Base-by-base conservation (phyloP, 1,284 basidiomycete species). In the Austropuccinia psidii region DNA sequence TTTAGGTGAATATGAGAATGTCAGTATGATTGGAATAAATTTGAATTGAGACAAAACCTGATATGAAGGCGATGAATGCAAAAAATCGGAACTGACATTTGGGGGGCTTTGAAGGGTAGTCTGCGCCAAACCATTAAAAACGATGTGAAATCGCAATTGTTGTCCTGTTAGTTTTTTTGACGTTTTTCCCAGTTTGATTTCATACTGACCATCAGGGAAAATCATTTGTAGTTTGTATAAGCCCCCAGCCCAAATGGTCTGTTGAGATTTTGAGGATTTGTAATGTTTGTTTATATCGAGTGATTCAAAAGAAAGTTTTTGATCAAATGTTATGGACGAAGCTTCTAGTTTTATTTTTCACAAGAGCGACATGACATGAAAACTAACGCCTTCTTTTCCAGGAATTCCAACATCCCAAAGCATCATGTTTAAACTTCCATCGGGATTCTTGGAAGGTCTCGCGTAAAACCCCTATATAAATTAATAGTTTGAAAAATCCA, bases 221-320 rank as follows among this genome's bases (percentile, higher is more conserved):
- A 85, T 88, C 91, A 98, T 94, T 47, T 86, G 84, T 62, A 98
- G 86, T 81, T 96, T 96, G 84, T 90, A 99, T 33, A 97, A 82
- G 29, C 96, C 96, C 52, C 89, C 90, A 80, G 95, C 94, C 96
- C 96, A 98, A 78, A 91, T 84, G 4, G 96, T 98, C 96, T 98
- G 77, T 39, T 0, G 33, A 37, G 4, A n/a, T 49, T 64, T 55
- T 76, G 60, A 41, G 15, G 54, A 57, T 4, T 3, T 19, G 39
- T 37, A 45, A 33, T 29, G 62, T 21, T 31, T 33, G 52, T 29
- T 49, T 57, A 0, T 52, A 7, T 6, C n/a, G 49, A 8, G 21
- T 52, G 49, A 8, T 8, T 21, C 49, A 24, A 52, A 8, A 58
- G 55, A 13, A 13, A n/a, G 17, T 29, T 29, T 9, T 31, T 17